A percentile compares a stretch with the other conserved stretches of the same genome.
phyloP scores from a whole-genome alignment of 495 filamentous ascomycete species.

The Massariosphaeria phaeospora region DNA sequence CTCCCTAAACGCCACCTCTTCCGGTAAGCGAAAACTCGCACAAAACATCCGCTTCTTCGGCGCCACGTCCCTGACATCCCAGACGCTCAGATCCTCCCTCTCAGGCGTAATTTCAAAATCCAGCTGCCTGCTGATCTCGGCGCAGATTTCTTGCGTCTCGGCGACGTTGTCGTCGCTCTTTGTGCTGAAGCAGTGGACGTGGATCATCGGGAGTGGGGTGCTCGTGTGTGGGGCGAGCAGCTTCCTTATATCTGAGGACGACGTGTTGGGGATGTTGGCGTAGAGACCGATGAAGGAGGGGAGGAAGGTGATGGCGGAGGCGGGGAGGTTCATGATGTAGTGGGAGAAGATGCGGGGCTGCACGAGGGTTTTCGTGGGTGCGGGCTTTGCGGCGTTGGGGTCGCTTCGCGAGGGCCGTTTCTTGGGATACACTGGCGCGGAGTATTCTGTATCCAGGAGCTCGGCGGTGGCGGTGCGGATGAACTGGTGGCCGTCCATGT shows the following conservation, averaged over 20 bases:
- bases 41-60: constrained; percentile 97
- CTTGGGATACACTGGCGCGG: constrained; percentile 15
- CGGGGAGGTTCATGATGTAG: constrained; percentile 96
- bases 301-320: constrained; percentile 78
- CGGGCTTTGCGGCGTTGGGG: constrained; percentile 28
- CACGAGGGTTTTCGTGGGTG: constrained; percentile 24
- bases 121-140: constrained; percentile 60
- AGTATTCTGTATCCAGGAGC: constrained; percentile 49
- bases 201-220: constrained; percentile 68
- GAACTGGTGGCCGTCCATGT: constrained; percentile 74
- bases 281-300: constrained; percentile 83
- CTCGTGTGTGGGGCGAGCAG: constrained; percentile 59
- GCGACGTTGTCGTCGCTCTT: constrained; percentile 65
- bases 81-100: constrained; percentile 54
- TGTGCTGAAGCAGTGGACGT: constrained; percentile 83
- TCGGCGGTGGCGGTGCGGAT: constrained; percentile 62
- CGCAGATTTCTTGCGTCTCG: constrained; percentile 60
- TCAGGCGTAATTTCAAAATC: constrained; percentile 57
- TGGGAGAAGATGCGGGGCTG: constrained; percentile 70
- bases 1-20: constrained; percentile 67
- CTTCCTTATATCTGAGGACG: constrained; percentile 48
- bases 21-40: constrained; percentile 79
- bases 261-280: constrained; percentile 15
- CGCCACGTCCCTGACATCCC: constrained; percentile 81
- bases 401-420: constrained; percentile 6